These are phyloP conservation scores for Colletotrichum lindemuthianum DNA, from an alignment of 2,329 filamentous ascomycete species.

Conservation along the genomic window DNA sequence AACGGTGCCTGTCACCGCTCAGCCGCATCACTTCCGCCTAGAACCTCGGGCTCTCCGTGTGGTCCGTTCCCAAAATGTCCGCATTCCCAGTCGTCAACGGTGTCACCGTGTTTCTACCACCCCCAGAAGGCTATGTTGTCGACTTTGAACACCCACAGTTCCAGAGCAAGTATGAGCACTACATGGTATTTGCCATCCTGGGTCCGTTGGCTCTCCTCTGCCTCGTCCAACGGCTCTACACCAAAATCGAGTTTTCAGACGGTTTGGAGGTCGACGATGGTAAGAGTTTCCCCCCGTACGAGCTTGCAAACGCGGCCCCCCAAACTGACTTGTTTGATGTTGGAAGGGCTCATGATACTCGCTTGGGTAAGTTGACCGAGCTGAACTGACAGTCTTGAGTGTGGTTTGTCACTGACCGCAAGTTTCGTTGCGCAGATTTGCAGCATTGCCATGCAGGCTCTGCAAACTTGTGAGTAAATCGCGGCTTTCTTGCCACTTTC, in stretches of 20 bases:
- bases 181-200: slow-evolving; percentile 41
- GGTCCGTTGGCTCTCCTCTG: slow-evolving; percentile 40
- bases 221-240: slow-evolving; percentile 43
- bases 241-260: slow-evolving; percentile 30
- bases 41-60: not conserved
- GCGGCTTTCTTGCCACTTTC: not conserved
- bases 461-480: slow-evolving; percentile 38
- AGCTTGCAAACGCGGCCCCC: not conserved
- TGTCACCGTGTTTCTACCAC: slow-evolving; percentile 39
- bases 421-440: slow-evolving; percentile 31
- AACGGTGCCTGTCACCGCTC: not conserved
- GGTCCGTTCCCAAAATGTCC: not conserved
- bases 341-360: slow-evolving; percentile 2
- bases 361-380: slow-evolving; percentile 7
- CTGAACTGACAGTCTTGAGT: not conserved
- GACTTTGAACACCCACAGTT: slow-evolving; percentile 46
- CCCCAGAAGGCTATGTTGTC: slow-evolving; percentile 46
- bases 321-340: not conserved
- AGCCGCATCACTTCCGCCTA: not conserved
- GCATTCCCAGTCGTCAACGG: slow-evolving; percentile 40
- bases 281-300: slow-evolving; percentile 2
- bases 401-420: slow-evolving; percentile 6
- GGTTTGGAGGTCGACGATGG: slow-evolving; percentile 36
- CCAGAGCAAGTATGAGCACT: slow-evolving; percentile 39
- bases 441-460: slow-evolving; percentile 39